Evolutionary conservation across 2,329 filamentous ascomycete species (phyloP), one percentile per base, ranked within the genome.

Genomic region (Helotiales sp.): DNA sequence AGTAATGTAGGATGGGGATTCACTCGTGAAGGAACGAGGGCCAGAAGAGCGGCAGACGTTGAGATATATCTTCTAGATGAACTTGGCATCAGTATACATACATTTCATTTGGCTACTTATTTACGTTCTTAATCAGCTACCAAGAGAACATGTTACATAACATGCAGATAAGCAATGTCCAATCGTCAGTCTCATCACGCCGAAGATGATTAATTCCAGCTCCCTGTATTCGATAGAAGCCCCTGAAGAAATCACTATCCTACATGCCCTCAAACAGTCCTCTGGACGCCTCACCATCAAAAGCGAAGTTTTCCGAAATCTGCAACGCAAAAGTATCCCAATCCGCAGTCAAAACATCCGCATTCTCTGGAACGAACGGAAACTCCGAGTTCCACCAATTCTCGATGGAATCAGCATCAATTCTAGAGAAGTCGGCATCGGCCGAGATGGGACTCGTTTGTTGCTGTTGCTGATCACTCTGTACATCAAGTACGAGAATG

Each of bases 331-430:
- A 61, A 15, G 43, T 32, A 24, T 61, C 58, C 58, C 58, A 61
- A 20, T 61, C 47, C 15, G 58, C 58, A 13, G 58, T 61, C 8
- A 61, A 26, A 30, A 61, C 58, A 49, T 61, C 58, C 28, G 26
- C 43, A 34, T 61, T 61, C 28, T 61, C 58, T 0, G 43, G 24
- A 4, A 26, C 58, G 6, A 61, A 49, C 7, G 58, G 58, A 22
- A 61, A 61, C 30, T 61, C 58, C 58, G 47, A 30, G 17, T 61
- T 61, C 58, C 58, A 61, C 58, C 58, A 61, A 24, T 61, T 47
- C 32, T 61, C 58, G 34, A 61, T 49, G 10, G 24, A 32, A 15
- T 34, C 58, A 22, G 58, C 58, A n/a, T 61, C 58, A 34, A 61
- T 28, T 28, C 24, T 34, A 13, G 40, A 32, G 17, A 34, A 22